Conservation (phyloP, 371 early-diverging fungal species). For the Mortierella sp. region DNA sequence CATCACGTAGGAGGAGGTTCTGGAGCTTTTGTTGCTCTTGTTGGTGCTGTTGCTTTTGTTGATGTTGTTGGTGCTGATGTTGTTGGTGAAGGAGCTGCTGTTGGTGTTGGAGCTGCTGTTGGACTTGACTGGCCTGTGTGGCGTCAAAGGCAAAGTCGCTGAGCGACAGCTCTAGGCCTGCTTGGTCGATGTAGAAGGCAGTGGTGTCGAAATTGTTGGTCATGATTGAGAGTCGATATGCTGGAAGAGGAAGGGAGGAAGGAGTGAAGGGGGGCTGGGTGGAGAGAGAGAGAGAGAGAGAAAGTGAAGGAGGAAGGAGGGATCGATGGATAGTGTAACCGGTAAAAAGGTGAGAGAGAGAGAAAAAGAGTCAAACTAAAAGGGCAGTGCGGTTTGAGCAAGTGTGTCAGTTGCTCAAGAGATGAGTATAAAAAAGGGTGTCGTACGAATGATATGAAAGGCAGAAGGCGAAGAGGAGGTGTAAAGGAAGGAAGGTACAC, state of each 20-base stretch:
- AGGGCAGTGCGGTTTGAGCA: background rate
- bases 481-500: background rate
- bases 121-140: constrained; percentile 45
- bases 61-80: constrained; percentile 30
- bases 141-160: constrained; percentile 52
- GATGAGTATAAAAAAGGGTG: background rate
- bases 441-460: background rate
- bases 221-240: constrained; percentile 17
- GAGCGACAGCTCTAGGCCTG: constrained; percentile 51
- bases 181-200: constrained; percentile 38
- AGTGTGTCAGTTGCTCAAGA: background rate
- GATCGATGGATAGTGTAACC: constrained; percentile 3
- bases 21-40: constrained; percentile 40
- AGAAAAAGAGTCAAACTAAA: background rate
- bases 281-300: background rate
- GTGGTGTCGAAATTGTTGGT: constrained; percentile 48
- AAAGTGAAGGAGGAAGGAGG: background rate
- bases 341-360: background rate
- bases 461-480: background rate
- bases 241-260: background rate
- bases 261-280: background rate
- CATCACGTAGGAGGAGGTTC: constrained; percentile 31
- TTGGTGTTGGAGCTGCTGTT: constrained; percentile 44
- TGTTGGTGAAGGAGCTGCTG: constrained; percentile 35
- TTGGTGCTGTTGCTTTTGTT: constrained; percentile 26